Conservation (phyloP, 805 yeast species). For the Saccharomycopsis fermentans region DNA sequence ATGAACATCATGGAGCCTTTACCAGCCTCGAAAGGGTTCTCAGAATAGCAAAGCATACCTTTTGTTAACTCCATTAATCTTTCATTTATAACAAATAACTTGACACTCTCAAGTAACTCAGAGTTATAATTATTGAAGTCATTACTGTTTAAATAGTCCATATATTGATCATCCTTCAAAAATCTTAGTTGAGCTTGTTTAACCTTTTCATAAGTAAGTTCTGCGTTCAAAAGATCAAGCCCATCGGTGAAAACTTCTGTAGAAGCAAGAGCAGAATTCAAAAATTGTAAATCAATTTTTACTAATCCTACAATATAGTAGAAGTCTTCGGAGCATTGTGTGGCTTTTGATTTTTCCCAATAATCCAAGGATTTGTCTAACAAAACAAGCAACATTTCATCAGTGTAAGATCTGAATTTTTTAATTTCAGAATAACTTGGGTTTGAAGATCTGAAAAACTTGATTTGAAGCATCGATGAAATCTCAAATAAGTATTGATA, state of each 20-base stretch:
- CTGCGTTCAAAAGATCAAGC: background rate
- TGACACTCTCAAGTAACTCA: conserved; percentile 9
- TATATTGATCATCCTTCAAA: conserved; percentile 15
- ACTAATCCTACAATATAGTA: conserved; percentile 10
- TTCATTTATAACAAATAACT: conserved; percentile 12
- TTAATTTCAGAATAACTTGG: conserved; percentile 6
- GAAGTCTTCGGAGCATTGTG: conserved; percentile 6
- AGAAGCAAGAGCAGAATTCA: conserved; percentile 4
- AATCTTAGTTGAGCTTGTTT: conserved; percentile 10
- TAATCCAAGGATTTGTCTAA: conserved; percentile 9
- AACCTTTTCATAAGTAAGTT: conserved; percentile 13
- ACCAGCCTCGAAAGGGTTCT: conserved; percentile 7
- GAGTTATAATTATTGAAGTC: conserved; percentile 10
- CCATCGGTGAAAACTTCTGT: background rate
- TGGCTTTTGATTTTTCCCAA: conserved; percentile 13
- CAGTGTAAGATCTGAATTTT: conserved; percentile 4
- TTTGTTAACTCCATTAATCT: conserved; percentile 12
- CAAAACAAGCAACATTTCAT: conserved; percentile 6
- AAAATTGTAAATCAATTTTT: conserved; percentile 14
- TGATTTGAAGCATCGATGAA: conserved; percentile 2
- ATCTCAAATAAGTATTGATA: conserved; percentile 9
- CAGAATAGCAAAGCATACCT: conserved; percentile 11
- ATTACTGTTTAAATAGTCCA: background rate
- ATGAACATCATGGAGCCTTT: background rate
- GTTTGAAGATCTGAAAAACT: conserved; percentile 9